phyloP scores from a whole-genome alignment of 2,329 filamentous ascomycete species.

The Magnaporthiopsis rhizophila region DNA sequence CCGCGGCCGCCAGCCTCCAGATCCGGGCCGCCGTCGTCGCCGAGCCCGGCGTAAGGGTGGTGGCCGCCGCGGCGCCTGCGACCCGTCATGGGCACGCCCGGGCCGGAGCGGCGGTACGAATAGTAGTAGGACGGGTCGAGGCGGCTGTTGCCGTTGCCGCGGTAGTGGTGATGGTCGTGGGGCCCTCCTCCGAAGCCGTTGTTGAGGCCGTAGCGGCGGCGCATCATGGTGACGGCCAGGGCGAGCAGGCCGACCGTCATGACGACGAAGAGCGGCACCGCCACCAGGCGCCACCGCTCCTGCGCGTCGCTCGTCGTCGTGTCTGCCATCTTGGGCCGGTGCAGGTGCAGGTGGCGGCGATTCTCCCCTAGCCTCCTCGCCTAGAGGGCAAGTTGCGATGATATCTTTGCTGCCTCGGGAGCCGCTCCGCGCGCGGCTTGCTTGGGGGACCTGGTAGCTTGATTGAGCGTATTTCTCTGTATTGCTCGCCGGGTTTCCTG shows the following conservation, averaged over 20 bases:
- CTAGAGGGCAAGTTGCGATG: not conserved
- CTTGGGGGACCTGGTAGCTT: too few relatives aligned
- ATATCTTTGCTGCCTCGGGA: not conserved
- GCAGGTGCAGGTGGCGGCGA: not conserved
- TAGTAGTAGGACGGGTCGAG: not conserved
- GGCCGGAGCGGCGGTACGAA: not conserved
- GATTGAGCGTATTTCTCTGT: too few relatives aligned
- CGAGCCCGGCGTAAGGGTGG: not conserved
- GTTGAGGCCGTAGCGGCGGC: constrained; percentile 3
- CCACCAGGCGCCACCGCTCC: constrained; percentile 10
- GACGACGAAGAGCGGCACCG: constrained; percentile 10
- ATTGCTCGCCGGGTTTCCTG: too few relatives aligned
- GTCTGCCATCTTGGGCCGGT: not conserved
- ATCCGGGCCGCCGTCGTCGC: not conserved
- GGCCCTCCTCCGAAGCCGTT: not conserved
- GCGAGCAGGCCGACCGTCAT: constrained; percentile 1
- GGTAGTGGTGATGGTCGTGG: not conserved
- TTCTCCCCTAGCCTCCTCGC: not conserved
- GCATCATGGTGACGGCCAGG: constrained; percentile 3
- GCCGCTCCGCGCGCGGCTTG: too few relatives aligned
- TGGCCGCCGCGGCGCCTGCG: not conserved
- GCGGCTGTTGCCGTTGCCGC: not conserved
- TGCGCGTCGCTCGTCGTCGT: not conserved
- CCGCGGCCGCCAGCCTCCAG: constrained; percentile 2
- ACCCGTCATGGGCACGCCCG: not conserved